These are phyloP conservation scores for Bruguiera parviflora DNA, from an alignment of 345 rosid genomes.

Conservation along the genomic window DNA sequence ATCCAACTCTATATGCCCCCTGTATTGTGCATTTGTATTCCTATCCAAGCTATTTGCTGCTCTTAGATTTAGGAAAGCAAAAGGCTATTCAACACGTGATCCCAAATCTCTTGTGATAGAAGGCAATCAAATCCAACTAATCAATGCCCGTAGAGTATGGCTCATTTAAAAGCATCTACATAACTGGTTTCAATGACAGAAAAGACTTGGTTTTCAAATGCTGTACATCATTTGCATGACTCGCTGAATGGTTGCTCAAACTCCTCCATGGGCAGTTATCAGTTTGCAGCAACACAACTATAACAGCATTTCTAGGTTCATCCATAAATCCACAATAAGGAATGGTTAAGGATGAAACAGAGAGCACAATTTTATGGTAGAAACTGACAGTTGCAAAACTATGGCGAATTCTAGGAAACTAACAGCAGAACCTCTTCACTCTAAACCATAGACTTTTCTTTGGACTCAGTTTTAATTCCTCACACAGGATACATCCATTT, in stretches of 20 bases:
- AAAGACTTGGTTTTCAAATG: background rate
- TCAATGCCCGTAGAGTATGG: background rate
- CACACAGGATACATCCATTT: too few species aligned
- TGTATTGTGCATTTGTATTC: background rate
- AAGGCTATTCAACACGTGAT: background rate
- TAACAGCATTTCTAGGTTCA: background rate
- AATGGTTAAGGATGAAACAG: background rate
- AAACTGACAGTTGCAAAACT: too few species aligned
- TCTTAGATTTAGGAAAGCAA: too few species aligned
- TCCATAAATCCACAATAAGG: background rate
- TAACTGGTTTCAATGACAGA: background rate
- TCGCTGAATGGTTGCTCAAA: too few species aligned
- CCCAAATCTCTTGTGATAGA: background rate
- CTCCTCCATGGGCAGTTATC: too few species aligned
- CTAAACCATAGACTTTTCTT: too few species aligned
- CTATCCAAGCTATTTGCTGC: background rate
- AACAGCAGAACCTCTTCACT: too few species aligned
- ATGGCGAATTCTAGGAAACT: too few species aligned
- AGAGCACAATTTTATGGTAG: too few species aligned
- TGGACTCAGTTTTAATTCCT: too few species aligned
- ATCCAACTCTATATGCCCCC: background rate
- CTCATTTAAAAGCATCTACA: background rate
- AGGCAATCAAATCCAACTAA: background rate
- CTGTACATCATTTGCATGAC: too few species aligned
- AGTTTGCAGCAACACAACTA: background rate